Conservation (phyloP, 305 asterid genomes). For the Rubia tinctorum region DNA sequence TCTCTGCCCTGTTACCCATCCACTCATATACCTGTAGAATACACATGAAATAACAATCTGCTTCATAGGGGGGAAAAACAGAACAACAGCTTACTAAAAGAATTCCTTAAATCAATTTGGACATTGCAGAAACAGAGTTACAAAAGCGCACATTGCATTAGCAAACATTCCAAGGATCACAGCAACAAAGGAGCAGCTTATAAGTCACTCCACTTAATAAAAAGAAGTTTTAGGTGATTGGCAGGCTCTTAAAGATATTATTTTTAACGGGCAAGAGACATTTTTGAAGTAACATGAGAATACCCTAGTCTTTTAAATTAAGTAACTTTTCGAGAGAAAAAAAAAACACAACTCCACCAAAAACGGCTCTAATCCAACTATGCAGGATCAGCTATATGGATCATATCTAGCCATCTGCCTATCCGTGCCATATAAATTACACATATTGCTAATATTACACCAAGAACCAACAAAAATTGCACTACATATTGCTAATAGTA, state of each 20-base stretch:
- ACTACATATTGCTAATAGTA: neutral
- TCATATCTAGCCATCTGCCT: neutral
- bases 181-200: neutral
- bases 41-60: neutral
- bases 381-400: neutral
- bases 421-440: neutral
- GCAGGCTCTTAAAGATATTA: neutral
- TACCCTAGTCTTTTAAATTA: neutral
- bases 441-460: neutral
- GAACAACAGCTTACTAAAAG: neutral
- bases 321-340: too few species aligned
- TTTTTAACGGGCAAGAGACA: neutral
- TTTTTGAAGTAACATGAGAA: neutral
- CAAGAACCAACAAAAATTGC: neutral
- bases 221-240: neutral
- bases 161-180: neutral
- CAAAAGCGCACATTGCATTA: neutral
- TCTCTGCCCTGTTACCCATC: conserved; percentile 82
- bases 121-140: neutral
- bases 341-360: neutral
- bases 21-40: conserved; percentile 77
- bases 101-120: neutral
- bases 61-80: neutral
- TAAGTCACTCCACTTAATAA: neutral
- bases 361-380: neutral